These are phyloP conservation scores for Suhomyces terraborum DNA, from an alignment of 1,139 yeast species.

Conservation along the genomic window DNA sequence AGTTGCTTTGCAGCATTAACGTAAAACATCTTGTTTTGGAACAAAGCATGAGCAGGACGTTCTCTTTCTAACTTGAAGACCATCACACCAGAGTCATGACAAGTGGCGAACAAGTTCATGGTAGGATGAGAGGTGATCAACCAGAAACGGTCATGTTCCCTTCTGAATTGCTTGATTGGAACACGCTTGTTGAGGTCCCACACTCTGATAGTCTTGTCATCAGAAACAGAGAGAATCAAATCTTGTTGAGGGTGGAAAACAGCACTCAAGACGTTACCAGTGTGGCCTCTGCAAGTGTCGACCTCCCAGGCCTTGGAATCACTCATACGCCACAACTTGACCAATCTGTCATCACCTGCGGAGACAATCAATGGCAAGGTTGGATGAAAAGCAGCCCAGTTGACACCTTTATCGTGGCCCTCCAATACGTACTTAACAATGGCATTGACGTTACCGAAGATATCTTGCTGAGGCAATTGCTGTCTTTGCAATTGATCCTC, in stretches of 20 bases:
- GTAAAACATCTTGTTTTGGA: constrained; percentile 69
- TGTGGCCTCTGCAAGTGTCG: constrained; percentile 97
- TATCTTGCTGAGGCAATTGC: constrained; percentile 81
- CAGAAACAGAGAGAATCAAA: constrained; percentile 88
- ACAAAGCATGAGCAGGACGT: constrained; percentile 83
- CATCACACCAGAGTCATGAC: constrained; percentile 98
- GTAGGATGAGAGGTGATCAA: constrained; percentile 84
- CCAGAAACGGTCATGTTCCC: constrained; percentile 97
- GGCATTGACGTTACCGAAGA: constrained; percentile 92
- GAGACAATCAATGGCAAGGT: constrained; percentile 93
- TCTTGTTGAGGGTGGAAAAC: constrained; percentile 94
- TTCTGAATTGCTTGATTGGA: constrained; percentile 90
- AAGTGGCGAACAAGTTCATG: constrained; percentile 91
- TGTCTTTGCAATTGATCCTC: constrained; percentile 82
- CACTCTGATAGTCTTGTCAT: constrained; percentile 94
- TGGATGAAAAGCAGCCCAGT: constrained; percentile 98
- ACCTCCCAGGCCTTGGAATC: constrained; percentile 99
- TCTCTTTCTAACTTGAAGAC: constrained; percentile 97
- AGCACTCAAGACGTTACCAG: constrained; percentile 87
- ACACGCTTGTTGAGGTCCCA: constrained; percentile 97
- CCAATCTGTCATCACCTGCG: constrained; percentile 94
- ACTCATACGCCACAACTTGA: constrained; percentile 97
- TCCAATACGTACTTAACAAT: constrained; percentile 94
- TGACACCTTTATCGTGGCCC: constrained; percentile 98
- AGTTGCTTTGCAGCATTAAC: constrained; percentile 87